Evolutionary conservation across 2,329 filamentous ascomycete species (phyloP).

Genomic region (Geoglossum cookeanum): DNA sequence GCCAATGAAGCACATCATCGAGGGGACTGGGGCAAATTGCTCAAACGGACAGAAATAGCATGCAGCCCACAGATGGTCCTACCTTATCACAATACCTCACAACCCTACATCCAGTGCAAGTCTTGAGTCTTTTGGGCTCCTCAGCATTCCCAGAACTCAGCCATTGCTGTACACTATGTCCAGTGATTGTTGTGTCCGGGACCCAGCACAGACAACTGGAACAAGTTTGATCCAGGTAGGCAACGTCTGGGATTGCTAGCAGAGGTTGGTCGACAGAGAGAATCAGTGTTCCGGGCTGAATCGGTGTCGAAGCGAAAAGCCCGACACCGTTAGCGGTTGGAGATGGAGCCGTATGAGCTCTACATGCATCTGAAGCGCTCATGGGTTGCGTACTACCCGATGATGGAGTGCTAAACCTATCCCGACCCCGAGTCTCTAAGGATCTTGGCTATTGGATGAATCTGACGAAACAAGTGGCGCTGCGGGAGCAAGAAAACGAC

Average conservation of each 20-base stretch:
- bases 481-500: background rate
- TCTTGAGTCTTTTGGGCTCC: slow-evolving; percentile 22
- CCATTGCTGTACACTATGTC: background rate
- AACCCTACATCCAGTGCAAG: slow-evolving; percentile 36
- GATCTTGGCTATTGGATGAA: background rate
- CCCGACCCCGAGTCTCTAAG: background rate
- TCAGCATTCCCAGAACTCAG: slow-evolving; percentile 6
- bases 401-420: background rate
- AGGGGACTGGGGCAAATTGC: background rate
- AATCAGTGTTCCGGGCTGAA: slow-evolving; percentile 30
- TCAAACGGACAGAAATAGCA: background rate
- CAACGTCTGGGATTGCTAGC: slow-evolving; percentile 32
- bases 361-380: background rate
- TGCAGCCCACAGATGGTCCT: slow-evolving; percentile 10
- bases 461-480: background rate
- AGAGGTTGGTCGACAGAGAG: slow-evolving; percentile 31
- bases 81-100: slow-evolving; percentile 43
- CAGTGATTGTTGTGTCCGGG: slow-evolving; percentile 2
- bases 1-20: no score
- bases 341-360: background rate
- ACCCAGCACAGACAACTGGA: slow-evolving; percentile 34
- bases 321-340: slow-evolving; percentile 26
- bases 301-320: slow-evolving; percentile 31
- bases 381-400: background rate
- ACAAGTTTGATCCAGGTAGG: slow-evolving; percentile 34